These are phyloP conservation scores for Boletus reticuloceps DNA, from an alignment of 768 basidiomycete species.

Conservation along the genomic window DNA sequence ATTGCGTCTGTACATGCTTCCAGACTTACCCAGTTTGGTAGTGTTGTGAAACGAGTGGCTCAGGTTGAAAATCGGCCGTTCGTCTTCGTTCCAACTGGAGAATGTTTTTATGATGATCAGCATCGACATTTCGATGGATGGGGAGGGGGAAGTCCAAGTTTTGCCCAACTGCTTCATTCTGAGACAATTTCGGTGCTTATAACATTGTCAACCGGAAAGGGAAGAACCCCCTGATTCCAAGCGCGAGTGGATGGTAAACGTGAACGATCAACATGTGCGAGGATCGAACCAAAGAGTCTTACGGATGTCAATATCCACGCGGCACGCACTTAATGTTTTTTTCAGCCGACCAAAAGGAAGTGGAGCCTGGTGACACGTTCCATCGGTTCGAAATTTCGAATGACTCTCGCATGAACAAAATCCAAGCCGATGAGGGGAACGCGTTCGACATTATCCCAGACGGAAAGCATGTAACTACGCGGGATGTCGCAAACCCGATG, in stretches of 20 bases:
- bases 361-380: neutral
- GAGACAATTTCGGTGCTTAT: constrained; percentile 8
- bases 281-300: too few relatives aligned
- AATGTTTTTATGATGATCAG: neutral
- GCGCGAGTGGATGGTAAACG: too few relatives aligned
- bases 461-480: neutral
- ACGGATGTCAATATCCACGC: too few relatives aligned
- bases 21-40: constrained; percentile 6
- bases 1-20: constrained; percentile 22
- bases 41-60: too few relatives aligned
- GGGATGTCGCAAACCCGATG: neutral
- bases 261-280: too few relatives aligned
- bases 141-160: neutral
- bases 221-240: too few relatives aligned
- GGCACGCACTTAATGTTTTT: too few relatives aligned
- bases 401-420: neutral
- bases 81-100: neutral
- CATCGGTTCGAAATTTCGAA: neutral
- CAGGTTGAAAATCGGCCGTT: too few relatives aligned
- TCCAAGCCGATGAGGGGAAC: neutral
- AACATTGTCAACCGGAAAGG: too few relatives aligned
- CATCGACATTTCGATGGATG: neutral
- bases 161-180: neutral
- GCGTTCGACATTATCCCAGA: neutral
- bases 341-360: too few relatives aligned